A percentile compares a stretch with the other conserved stretches of the same genome.
phyloP scores from a whole-genome alignment of 2,329 filamentous ascomycete species.

The Cladophialophora carrionii region DNA sequence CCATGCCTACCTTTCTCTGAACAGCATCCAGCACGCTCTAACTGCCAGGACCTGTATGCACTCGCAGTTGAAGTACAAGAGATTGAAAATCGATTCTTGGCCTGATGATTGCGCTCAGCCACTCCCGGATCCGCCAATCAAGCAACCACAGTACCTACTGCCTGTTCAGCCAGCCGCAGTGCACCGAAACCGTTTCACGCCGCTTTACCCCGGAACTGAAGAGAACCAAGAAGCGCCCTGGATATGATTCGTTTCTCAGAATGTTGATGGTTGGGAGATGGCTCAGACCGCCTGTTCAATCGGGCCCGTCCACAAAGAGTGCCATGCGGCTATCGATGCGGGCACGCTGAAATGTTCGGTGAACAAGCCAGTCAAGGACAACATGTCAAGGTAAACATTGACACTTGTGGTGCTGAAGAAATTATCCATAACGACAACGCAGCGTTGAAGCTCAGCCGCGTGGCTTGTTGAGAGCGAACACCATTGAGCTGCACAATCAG shows the following conservation, averaged over 20 bases:
- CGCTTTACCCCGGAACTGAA: conserved; percentile 56
- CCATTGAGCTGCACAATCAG: background rate
- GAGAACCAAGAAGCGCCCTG: background rate
- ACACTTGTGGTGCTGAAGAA: background rate
- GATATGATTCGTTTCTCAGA: background rate
- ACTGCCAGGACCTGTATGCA: conserved; percentile 80
- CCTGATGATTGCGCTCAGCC: conserved; percentile 72
- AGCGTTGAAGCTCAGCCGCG: background rate
- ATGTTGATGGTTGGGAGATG: background rate
- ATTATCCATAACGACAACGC: background rate
- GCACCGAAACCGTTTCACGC: conserved; percentile 63
- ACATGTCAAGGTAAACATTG: background rate
- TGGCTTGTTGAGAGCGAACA: background rate
- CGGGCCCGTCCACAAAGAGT: background rate
- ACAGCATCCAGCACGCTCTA: conserved; percentile 74
- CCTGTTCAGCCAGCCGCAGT: conserved; percentile 1
- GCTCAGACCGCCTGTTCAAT: background rate
- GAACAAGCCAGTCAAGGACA: background rate
- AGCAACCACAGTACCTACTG: conserved; percentile 41
- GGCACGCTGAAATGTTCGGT: background rate
- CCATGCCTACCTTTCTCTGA: conserved; percentile 71
- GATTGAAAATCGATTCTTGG: conserved; percentile 70
- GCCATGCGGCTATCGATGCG: too few species aligned
- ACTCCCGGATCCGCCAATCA: conserved; percentile 46
- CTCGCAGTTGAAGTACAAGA: conserved; percentile 67